Evolutionary conservation across 2,329 filamentous ascomycete species (phyloP).

Genomic region (Helminthosporium solani): DNA sequence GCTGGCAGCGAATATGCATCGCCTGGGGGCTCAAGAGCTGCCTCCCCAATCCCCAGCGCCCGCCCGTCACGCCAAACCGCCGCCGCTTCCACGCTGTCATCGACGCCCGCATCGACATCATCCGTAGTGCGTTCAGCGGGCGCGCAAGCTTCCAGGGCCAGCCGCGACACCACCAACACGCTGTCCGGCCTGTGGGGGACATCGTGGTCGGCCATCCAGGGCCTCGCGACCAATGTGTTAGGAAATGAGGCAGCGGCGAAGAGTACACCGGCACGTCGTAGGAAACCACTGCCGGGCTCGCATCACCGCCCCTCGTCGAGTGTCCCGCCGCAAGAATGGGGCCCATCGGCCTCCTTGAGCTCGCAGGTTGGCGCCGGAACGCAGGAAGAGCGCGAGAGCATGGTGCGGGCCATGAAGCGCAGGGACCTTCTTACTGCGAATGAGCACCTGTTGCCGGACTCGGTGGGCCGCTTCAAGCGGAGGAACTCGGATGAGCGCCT

Average conservation of each 20-base stretch:
- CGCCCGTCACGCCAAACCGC: slow-evolving; percentile 36
- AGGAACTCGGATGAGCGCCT: slow-evolving; percentile 65
- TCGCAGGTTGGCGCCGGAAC: slow-evolving; percentile 48
- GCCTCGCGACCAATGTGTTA: slow-evolving; percentile 51
- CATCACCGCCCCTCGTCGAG: slow-evolving; percentile 38
- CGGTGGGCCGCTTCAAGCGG: slow-evolving; percentile 58
- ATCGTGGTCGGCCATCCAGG: slow-evolving; percentile 52
- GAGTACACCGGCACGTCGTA: slow-evolving; percentile 28
- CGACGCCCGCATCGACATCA: slow-evolving; percentile 28
- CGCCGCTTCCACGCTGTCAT: too few relatives aligned
- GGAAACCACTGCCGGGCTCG: slow-evolving; percentile 31
- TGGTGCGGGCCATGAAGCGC: slow-evolving; percentile 52
- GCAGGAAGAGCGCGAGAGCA: slow-evolving; percentile 48
- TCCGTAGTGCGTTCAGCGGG: slow-evolving; percentile 24
- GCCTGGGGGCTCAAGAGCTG: slow-evolving; percentile 42
- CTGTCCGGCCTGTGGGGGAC: slow-evolving; percentile 50
- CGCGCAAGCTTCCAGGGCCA: slow-evolving; percentile 23
- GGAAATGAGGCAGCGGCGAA: slow-evolving; percentile 40
- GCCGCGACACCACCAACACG: slow-evolving; percentile 24
- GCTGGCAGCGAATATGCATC: slow-evolving; percentile 40
- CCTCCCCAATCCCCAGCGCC: slow-evolving; percentile 46
- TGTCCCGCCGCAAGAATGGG: slow-evolving; percentile 50
- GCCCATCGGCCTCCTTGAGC: slow-evolving; percentile 41
- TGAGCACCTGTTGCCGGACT: slow-evolving; percentile 44
- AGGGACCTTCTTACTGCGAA: slow-evolving; percentile 50